These are phyloP conservation scores for Coniochaeta prunicola DNA, from an alignment of 2,329 filamentous ascomycete genomes.

Conservation along the genomic window DNA sequence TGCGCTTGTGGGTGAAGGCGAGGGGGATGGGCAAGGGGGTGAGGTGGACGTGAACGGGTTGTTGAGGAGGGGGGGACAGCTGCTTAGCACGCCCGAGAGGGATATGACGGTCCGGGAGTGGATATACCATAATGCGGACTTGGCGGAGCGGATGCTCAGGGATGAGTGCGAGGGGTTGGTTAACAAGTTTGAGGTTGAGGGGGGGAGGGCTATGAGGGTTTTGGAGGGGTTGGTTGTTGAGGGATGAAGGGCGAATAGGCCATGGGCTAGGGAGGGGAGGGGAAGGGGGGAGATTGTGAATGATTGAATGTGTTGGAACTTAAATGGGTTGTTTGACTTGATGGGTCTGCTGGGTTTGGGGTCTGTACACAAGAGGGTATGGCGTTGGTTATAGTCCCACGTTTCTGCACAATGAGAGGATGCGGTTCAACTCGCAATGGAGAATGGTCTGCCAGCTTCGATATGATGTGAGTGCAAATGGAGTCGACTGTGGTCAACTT, in stretches of 20 bases:
- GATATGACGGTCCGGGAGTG: conserved; percentile 92
- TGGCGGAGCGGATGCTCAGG: conserved; percentile 73
- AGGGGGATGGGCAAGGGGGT: conserved; percentile 18
- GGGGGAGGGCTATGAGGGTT: conserved; percentile 65
- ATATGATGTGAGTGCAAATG: no score
- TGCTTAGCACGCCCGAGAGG: conserved; percentile 70
- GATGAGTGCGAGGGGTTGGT: conserved; percentile 80
- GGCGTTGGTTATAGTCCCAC: no score
- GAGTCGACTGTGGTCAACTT: no score
- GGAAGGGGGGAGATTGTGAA: neutral
- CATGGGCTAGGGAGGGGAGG: neutral
- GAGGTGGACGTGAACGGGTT: conserved; percentile 39
- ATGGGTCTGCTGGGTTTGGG: no score
- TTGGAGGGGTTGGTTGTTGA: conserved; percentile 65
- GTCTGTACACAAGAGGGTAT: no score
- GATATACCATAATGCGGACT: conserved; percentile 73
- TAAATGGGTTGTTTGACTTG: no score
- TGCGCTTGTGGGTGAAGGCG: conserved; percentile 18
- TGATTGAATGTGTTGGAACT: no score
- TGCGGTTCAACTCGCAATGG: no score
- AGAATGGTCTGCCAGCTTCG: no score
- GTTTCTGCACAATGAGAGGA: no score
- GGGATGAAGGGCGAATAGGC: conserved; percentile 9
- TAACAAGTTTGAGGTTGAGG: conserved; percentile 74
- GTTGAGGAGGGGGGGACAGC: conserved; percentile 43